Evolutionary conservation across 345 rosid species (phyloP).

Genomic region (Hevea brasiliensis): DNA sequence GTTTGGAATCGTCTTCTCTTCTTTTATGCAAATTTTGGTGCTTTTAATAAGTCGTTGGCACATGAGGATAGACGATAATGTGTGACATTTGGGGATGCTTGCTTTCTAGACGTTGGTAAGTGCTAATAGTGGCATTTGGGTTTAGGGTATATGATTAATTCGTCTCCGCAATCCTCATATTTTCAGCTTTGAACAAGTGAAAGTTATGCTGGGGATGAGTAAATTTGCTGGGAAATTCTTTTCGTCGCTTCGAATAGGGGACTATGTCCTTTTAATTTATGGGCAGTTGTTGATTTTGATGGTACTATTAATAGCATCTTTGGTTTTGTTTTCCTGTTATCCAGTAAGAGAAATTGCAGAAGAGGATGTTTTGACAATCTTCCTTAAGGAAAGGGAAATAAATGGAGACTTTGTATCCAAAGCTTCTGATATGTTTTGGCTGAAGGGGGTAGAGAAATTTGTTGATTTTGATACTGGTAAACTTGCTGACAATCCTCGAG

Average conservation of each 20-base stretch:
- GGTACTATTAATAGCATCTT: background rate
- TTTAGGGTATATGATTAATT: background rate
- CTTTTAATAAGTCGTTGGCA: background rate
- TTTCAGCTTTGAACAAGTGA: background rate
- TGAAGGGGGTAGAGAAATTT: conserved; percentile 38
- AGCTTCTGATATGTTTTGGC: conserved; percentile 75
- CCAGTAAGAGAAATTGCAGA: conserved; percentile 56
- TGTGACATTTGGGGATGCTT: background rate
- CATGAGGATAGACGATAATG: background rate
- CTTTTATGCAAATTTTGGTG: background rate
- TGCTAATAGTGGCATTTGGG: background rate
- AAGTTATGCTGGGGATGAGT: background rate
- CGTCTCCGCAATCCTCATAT: too few species aligned
- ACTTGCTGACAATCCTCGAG: conserved; percentile 23
- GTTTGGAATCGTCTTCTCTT: conserved; percentile 26
- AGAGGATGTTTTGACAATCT: conserved; percentile 69
- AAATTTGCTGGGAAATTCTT: background rate
- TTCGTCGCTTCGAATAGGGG: background rate
- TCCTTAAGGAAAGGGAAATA: conserved; percentile 68
- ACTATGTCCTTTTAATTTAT: background rate
- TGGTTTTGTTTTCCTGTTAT: background rate
- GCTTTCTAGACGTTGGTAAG: background rate
- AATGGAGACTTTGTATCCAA: conserved; percentile 84
- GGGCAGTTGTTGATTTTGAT: background rate
- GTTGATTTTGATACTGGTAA: conserved; percentile 37